Conservation (phyloP, 2,329 filamentous ascomycete genomes). For the Seiridium cupressi region DNA sequence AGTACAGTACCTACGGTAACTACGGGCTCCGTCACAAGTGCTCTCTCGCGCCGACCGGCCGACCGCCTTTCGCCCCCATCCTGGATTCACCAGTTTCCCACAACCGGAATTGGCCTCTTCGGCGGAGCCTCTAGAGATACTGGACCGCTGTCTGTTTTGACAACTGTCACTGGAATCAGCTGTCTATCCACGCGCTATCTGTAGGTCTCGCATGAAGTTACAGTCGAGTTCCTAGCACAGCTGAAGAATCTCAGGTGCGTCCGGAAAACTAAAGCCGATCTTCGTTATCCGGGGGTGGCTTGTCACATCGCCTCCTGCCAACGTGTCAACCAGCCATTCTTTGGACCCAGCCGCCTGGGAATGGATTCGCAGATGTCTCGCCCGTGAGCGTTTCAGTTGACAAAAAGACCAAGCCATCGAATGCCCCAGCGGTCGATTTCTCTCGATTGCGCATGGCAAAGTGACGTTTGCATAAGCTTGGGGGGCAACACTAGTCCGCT, state of each 20-base stretch:
- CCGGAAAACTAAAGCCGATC: not conserved
- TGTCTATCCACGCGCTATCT: not conserved
- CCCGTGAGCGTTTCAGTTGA: not conserved
- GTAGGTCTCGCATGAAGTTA: not conserved
- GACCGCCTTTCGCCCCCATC: not conserved
- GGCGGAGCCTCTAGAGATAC: not conserved
- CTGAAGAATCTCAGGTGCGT: not conserved
- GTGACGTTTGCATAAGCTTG: too few species aligned
- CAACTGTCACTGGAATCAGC: not conserved
- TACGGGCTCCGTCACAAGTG: not conserved
- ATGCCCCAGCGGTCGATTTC: not conserved
- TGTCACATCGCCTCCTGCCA: not conserved
- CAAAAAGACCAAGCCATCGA: not conserved
- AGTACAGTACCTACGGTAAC: not conserved
- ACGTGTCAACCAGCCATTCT: not conserved
- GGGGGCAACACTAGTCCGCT: too few species aligned
- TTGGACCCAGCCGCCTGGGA: not conserved
- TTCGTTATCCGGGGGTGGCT: not conserved
- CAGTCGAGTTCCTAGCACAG: conserved; percentile 1
- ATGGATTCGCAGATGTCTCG: not conserved
- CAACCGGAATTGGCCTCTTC: not conserved
- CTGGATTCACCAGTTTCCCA: not conserved
- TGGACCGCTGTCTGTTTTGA: not conserved
- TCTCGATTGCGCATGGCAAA: too few species aligned
- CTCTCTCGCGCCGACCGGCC: not conserved